These are phyloP conservation scores for Cutaneotrichosporon mucoides DNA, from an alignment of 1,284 basidiomycete species.

Conservation along the genomic window DNA sequence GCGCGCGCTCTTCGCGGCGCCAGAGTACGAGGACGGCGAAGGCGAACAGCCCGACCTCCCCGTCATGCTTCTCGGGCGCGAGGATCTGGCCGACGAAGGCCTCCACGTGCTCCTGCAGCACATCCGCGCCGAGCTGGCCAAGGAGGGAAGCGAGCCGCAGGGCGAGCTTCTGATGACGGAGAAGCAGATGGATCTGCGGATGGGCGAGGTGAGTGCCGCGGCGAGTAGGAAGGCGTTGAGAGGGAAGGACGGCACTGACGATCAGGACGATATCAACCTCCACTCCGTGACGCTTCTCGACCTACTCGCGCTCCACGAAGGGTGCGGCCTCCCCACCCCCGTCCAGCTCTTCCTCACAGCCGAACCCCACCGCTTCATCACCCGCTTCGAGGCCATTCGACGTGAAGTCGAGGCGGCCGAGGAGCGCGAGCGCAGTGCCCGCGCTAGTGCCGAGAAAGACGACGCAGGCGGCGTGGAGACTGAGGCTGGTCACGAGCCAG, in stretches of 20 bases:
- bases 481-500: conserved; percentile 9
- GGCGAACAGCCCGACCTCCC: background rate
- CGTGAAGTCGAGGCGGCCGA: conserved; percentile 55
- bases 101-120: conserved; percentile 28
- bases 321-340: conserved; percentile 37
- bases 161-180: conserved; percentile 37
- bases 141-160: conserved; percentile 17
- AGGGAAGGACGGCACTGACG: too few species aligned
- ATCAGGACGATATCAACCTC: conserved; percentile 39
- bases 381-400: conserved; percentile 40
- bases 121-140: conserved; percentile 25
- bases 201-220: conserved; percentile 63
- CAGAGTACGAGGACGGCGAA: conserved; percentile 16
- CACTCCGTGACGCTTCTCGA: conserved; percentile 39
- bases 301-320: conserved; percentile 33
- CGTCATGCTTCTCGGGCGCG: conserved; percentile 29
- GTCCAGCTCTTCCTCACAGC: conserved; percentile 36
- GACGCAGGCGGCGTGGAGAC: conserved; percentile 8
- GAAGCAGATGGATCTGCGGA: conserved; percentile 54
- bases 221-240: too few species aligned
- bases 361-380: conserved; percentile 38
- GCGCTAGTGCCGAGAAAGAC: too few species aligned
- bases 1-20: conserved; percentile 28
- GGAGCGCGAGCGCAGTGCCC: conserved; percentile 45
- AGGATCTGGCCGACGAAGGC: conserved; percentile 31